Evolutionary conservation across 192 early-diverging fungal genomes (phyloP), one percentile per base, ranked within the genome.

Genomic region (Linnemannia schmuckeri): DNA sequence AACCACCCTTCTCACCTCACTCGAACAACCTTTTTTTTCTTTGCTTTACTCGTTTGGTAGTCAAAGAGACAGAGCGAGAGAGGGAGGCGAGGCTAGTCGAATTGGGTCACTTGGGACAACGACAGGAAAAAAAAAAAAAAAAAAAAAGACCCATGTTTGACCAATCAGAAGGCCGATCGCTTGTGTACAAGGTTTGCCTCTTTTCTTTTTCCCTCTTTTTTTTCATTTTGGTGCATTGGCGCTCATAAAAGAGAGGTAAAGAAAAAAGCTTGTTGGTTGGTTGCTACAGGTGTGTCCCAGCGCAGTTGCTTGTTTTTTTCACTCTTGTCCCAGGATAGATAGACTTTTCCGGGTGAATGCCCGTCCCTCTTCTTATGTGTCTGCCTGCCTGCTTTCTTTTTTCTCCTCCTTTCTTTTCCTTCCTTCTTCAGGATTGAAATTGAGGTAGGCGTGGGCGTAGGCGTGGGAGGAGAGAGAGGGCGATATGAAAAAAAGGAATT

Each of bases 131-230:
- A 72, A 27, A 55, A 69, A 17, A 63, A n/a, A 72, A 35, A 35
- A 69, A 24, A n/a, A 66, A 77, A 46, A 17, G 46, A 12, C 46
- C 18, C 1, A 52, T 52, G 49, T 18, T 33, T 41, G 44, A 66
- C 61, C 61, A 66, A 66, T 66, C 61, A 74, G 27, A 49, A 9
- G 35, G 7, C 40, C 72, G 72, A 46, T 41, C 42, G 30, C 6
- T 12, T 30, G 24, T 24, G 70, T 20, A 74, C 40, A 41, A 74
- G 72, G 44, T 46, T 74, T 46, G 30, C 40, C 72, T 77, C 30
- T 54, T 57, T 74, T 35, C 54, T 76, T 41, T 76, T 76, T 27
- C 15, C 24, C 41, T 18, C 3, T 72, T 72, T 72, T 72, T 72
- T 35, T 72, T 72, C 40, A 24, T 24, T 41, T 72, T 42, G 20